phyloP scores from a whole-genome alignment of 768 basidiomycete genomes.

The Mycena galericulata region DNA sequence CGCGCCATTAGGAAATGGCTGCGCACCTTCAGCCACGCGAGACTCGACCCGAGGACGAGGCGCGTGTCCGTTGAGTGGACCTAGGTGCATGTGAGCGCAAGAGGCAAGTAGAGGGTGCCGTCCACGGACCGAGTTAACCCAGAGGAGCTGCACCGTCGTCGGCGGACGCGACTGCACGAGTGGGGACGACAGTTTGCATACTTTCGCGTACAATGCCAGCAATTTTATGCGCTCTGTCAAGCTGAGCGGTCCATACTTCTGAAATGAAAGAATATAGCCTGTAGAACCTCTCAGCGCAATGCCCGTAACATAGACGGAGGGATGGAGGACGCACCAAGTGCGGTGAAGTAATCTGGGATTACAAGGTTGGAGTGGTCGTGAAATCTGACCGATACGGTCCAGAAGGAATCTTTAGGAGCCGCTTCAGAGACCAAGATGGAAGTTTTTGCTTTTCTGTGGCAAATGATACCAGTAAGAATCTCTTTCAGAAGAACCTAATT shows the following conservation, averaged over 20 bases:
- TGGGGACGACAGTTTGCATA: conserved; percentile 23
- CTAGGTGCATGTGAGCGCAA: background rate
- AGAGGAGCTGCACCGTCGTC: conserved; percentile 30
- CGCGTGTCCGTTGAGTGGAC: conserved; percentile 7
- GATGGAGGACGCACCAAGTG: conserved; percentile 18
- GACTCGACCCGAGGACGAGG: conserved; percentile 22
- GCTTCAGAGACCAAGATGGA: conserved; percentile 5
- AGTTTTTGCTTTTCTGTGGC: conserved; percentile 6
- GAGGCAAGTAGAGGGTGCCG: background rate
- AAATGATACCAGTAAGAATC: background rate
- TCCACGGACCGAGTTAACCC: conserved; percentile 23
- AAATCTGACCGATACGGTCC: conserved; percentile 20
- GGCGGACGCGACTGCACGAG: conserved; percentile 29
- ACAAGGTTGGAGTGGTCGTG: conserved; percentile 24
- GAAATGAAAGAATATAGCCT: conserved; percentile 27
- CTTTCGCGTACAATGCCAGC: conserved; percentile 27
- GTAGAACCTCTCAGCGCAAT: background rate
- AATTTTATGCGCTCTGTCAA: conserved; percentile 11
- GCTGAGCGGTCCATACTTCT: conserved; percentile 1
- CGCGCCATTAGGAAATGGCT: conserved; percentile 26
- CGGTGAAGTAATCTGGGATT: conserved; percentile 26
- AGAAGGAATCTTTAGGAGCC: background rate
- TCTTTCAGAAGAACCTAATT: background rate
- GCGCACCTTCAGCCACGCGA: conserved; percentile 29
- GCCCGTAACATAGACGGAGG: background rate